Evolutionary conservation across 768 basidiomycete species (phyloP).

Genomic region (Cystofilobasidium bisporidii): DNA sequence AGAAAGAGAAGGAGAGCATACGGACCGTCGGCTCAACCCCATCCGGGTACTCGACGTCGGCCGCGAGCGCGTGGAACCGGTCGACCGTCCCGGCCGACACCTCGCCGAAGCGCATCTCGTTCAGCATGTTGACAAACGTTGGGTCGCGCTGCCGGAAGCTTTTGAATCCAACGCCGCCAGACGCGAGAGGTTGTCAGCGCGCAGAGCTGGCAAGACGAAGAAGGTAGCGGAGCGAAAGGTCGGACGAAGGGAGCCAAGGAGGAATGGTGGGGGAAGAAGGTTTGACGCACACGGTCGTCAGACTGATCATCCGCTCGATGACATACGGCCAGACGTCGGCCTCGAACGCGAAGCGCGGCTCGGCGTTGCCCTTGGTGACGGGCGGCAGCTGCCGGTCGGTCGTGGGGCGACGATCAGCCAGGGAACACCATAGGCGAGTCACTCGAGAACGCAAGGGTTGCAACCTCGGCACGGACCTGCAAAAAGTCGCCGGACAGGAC

Average conservation of each 20-base stretch:
- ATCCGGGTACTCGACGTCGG: conserved; percentile 63
- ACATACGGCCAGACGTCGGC: conserved; percentile 63
- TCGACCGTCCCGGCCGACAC: conserved; percentile 57
- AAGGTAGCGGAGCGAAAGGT: neutral
- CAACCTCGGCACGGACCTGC: conserved; percentile 4
- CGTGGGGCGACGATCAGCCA: too few relatives aligned
- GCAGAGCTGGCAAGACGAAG: too few relatives aligned
- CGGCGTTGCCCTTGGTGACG: neutral
- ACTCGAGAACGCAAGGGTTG: too few relatives aligned
- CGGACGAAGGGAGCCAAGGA: too few relatives aligned
- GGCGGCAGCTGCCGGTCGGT: neutral
- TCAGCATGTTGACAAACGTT: conserved; percentile 68
- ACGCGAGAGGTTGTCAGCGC: neutral
- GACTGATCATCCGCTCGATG: conserved; percentile 73
- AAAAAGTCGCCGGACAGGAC: conserved; percentile 24
- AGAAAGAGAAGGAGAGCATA: conserved; percentile 32
- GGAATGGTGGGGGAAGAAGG: too few relatives aligned
- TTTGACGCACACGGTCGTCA: conserved; percentile 54
- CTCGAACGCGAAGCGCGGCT: conserved; percentile 68
- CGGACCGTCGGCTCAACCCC: conserved; percentile 82
- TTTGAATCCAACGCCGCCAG: neutral
- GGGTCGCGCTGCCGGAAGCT: neutral
- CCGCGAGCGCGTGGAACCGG: conserved; percentile 58
- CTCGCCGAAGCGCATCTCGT: conserved; percentile 90
- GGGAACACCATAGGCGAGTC: too few relatives aligned